phyloP scores from a whole-genome alignment of 176 grass and related monocot genomes.

The Oryza meyeriana region DNA sequence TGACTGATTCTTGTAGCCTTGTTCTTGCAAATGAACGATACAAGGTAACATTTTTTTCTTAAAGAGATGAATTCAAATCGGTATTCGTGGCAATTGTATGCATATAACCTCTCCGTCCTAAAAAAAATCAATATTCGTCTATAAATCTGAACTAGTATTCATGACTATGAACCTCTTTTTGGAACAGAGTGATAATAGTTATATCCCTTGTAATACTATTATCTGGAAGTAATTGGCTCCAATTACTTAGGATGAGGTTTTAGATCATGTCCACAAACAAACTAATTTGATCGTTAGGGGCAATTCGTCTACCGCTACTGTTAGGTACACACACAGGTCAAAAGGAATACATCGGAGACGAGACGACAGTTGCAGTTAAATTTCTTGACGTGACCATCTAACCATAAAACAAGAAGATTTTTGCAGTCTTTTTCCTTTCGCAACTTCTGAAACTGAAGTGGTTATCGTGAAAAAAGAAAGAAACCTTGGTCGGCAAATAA shows the following conservation, averaged over 20 bases:
- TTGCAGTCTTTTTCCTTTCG: neutral
- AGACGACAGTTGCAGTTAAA: neutral
- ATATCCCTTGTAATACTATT: too few relatives aligned
- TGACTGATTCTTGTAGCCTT: neutral
- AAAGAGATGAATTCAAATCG: too few relatives aligned
- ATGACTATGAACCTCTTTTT: too few relatives aligned
- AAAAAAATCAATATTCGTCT: too few relatives aligned
- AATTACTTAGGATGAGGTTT: neutral
- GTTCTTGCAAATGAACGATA: neutral
- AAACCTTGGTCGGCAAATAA: neutral
- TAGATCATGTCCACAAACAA: conserved; percentile 4
- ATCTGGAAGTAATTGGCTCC: neutral
- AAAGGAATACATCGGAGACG: neutral
- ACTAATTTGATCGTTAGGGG: neutral
- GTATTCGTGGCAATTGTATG: too few relatives aligned
- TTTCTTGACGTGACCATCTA: conserved; percentile 30
- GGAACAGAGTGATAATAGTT: too few relatives aligned
- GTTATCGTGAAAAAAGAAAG: neutral
- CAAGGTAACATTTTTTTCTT: too few relatives aligned
- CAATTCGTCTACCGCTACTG: neutral
- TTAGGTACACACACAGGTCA: neutral
- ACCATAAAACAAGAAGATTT: neutral
- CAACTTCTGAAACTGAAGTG: neutral
- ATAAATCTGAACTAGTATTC: too few relatives aligned
- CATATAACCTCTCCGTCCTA: too few relatives aligned